Percentiles rank a stretch among this genome's conserved stretches.
phyloP scores from a whole-genome alignment of 1,284 basidiomycete species.

The Phlebopus sp. region DNA sequence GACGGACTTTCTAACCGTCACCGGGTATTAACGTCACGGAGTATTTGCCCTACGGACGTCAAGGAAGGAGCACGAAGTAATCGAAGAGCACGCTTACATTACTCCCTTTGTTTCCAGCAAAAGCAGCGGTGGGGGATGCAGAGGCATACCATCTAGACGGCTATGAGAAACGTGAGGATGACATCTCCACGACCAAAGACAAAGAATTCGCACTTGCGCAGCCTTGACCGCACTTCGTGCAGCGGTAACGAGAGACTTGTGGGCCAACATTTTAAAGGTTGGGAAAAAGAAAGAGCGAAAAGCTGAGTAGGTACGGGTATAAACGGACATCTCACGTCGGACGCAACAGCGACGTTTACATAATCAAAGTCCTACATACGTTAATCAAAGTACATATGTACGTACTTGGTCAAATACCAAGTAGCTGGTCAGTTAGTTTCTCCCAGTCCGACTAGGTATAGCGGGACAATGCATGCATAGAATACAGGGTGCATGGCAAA shows the following conservation, averaged over 20 bases:
- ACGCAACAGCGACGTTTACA: too few relatives aligned
- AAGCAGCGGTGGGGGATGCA: constrained; percentile 78
- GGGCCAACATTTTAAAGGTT: constrained; percentile 49
- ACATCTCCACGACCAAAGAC: constrained; percentile 9
- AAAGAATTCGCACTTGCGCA: constrained; percentile 39
- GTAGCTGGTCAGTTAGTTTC: too few relatives aligned
- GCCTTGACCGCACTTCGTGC: constrained; percentile 48
- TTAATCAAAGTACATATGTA: too few relatives aligned
- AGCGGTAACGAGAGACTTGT: constrained; percentile 52
- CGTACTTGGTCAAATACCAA: not conserved
- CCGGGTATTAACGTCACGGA: constrained; percentile 91
- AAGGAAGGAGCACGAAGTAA: constrained; percentile 3
- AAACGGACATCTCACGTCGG: constrained; percentile 16
- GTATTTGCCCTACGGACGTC: constrained; percentile 79
- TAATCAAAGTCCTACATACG: too few relatives aligned
- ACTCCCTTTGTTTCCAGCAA: constrained; percentile 83
- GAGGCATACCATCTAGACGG: constrained; percentile 64
- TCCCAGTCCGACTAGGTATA: too few relatives aligned
- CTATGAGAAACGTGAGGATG: constrained; percentile 35
- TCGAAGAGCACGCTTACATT: constrained; percentile 55
- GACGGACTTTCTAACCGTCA: constrained; percentile 61
- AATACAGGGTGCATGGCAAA: not conserved
- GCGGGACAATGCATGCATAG: not conserved
- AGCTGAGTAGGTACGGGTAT: constrained; percentile 13
- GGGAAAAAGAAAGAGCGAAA: constrained; percentile 12